Base-by-base conservation (phyloP, 768 basidiomycete species). In the Neoboletus brunneissimus region DNA sequence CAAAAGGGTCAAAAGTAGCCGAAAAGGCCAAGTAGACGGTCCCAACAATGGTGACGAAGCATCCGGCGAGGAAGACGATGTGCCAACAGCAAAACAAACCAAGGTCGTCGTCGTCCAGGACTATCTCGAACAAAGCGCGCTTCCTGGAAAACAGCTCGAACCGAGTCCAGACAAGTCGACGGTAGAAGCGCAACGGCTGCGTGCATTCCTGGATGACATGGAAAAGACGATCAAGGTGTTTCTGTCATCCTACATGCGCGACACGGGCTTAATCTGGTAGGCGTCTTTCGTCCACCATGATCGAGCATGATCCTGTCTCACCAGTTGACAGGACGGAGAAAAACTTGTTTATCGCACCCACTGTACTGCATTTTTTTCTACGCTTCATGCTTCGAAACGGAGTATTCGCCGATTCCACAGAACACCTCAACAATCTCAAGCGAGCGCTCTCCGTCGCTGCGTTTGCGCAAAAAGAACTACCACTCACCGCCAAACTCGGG, bases 251-350 rank as follows among this genome's bases (percentile, higher is more conserved):
- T 81, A 86, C 62, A 83, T 84, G 72, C 73, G 80, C 25, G 77
- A 82, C 52, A 81, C 81, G 51, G 90, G 89, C 16, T 70, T 88
- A 34, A 77, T 84, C 55, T 90, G 85, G 88, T 88, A 61, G 22
- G 52, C 42, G 38, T 57, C 9, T 46, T 53, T 48, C n/a, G 18
- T 53, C 25, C 23, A 13, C 12, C n/a, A n/a, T n/a, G n/a, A 27
- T 45, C n/a, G 20, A 23, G 4, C 43, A 35, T 57, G 20, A 38
- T 48, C 20, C 37, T 61, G 29, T 43, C 53, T 64, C n/a, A 62
- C 42, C 31, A 8, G 5, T 35, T 23, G 1, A 37, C 73, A 81
- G 80, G 77, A 66, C 75, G 0, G 75, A 76, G 25, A 69, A 61
- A 34, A 79, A 81, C 60, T 63, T 80, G 20, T 62, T 70, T 29